These are phyloP conservation scores for Wickerhamiella pararugosa DNA, from an alignment of 1,139 yeast species.

Conservation along the genomic window DNA sequence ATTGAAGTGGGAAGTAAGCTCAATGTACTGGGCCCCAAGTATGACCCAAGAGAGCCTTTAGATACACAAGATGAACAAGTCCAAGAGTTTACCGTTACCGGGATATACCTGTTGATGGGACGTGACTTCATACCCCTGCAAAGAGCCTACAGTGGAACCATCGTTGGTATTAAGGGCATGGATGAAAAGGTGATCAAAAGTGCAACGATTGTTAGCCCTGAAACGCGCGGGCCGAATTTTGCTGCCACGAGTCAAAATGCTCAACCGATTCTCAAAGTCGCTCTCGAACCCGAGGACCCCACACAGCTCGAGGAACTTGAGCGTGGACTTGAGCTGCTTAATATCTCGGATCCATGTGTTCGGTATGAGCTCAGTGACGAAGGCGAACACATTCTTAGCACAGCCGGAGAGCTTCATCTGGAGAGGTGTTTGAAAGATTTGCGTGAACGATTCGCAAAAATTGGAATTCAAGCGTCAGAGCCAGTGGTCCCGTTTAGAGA, in stretches of 20 bases:
- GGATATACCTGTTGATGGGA: slow-evolving; percentile 80
- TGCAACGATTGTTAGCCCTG: slow-evolving; percentile 52
- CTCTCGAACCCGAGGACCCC: slow-evolving; percentile 85
- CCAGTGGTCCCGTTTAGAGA: slow-evolving; percentile 95
- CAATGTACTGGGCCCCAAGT: slow-evolving; percentile 72
- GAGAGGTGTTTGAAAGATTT: slow-evolving; percentile 93
- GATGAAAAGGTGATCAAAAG: slow-evolving; percentile 71
- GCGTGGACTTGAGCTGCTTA: slow-evolving; percentile 59
- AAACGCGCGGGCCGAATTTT: slow-evolving; percentile 42
- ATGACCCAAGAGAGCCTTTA: slow-evolving; percentile 36
- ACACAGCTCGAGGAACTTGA: slow-evolving; percentile 62
- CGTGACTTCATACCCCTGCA: slow-evolving; percentile 66
- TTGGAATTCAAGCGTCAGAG: slow-evolving; percentile 72
- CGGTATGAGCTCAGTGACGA: slow-evolving; percentile 70
- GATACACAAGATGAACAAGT: slow-evolving; percentile 29
- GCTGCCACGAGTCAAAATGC: slow-evolving; percentile 53
- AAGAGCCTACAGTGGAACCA: slow-evolving; percentile 85
- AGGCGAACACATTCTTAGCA: slow-evolving; percentile 99
- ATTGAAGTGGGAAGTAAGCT: slow-evolving; percentile 59
- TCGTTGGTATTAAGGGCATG: slow-evolving; percentile 87
- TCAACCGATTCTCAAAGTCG: slow-evolving; percentile 85
- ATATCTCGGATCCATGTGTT: slow-evolving; percentile 96
- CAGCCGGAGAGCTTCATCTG: slow-evolving; percentile 98
- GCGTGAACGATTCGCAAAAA: slow-evolving; percentile 82
- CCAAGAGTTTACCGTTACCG: slow-evolving; percentile 41